Evolutionary conservation across 768 basidiomycete genomes (phyloP).

Genomic region (Steccherinum ochraceum): DNA sequence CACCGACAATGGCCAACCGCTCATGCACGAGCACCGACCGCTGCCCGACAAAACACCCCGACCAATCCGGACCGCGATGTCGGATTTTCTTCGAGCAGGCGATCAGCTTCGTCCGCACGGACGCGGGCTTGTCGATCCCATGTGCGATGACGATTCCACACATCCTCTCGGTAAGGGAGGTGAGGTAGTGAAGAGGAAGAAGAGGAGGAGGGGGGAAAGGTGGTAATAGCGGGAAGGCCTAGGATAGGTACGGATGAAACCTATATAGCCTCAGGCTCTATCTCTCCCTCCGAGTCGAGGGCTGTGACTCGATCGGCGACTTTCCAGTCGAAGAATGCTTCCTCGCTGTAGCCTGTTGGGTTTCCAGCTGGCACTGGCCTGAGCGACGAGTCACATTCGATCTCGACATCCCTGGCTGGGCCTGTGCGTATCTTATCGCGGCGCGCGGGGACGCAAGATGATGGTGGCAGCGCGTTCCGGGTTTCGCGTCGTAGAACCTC

Average conservation of each 20-base stretch:
- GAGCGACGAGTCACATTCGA: too few relatives aligned
- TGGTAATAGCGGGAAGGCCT: neutral
- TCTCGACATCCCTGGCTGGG: too few relatives aligned
- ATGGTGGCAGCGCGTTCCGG: too few relatives aligned
- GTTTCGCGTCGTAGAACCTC: too few relatives aligned
- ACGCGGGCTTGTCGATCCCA: constrained; percentile 64
- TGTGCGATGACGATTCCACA: constrained; percentile 91
- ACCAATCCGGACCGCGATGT: constrained; percentile 98
- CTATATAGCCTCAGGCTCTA: neutral
- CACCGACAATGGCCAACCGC: constrained; percentile 94
- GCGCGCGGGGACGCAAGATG: too few relatives aligned
- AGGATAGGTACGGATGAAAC: neutral
- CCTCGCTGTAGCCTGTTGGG: too few relatives aligned
- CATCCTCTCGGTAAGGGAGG: constrained; percentile 44
- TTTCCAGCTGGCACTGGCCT: too few relatives aligned
- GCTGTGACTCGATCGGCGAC: neutral
- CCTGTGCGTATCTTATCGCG: too few relatives aligned
- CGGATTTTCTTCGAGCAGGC: constrained; percentile 85
- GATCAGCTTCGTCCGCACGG: constrained; percentile 68
- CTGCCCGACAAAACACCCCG: constrained; percentile 86
- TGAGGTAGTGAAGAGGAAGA: neutral
- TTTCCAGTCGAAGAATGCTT: too few relatives aligned
- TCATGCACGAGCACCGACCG: constrained; percentile 87
- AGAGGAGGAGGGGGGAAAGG: neutral
- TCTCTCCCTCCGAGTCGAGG: too few relatives aligned